phyloP scores from a whole-genome alignment of 768 basidiomycete species.

The Gloeopeniophorella convolvens region DNA sequence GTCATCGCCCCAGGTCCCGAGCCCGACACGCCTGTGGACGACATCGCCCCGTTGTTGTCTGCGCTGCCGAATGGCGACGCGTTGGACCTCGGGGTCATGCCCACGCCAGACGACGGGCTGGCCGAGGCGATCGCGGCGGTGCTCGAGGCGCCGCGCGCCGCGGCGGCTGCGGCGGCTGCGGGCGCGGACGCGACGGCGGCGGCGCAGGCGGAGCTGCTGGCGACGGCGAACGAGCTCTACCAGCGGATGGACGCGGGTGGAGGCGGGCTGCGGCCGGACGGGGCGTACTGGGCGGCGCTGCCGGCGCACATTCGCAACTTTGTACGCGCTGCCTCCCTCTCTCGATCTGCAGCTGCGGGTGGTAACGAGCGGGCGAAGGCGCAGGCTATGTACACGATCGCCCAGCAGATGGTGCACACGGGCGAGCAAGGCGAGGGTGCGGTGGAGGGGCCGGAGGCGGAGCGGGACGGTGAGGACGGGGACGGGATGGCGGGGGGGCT shows the following conservation, averaged over 20 bases:
- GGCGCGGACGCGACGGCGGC: constrained; percentile 17
- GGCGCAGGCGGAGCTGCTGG: constrained; percentile 36
- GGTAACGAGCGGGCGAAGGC: constrained; percentile 39
- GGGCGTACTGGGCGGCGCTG: constrained; percentile 65
- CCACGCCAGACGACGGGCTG: constrained; percentile 17
- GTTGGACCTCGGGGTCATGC: constrained; percentile 16
- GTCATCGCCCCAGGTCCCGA: background rate
- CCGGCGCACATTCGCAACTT: constrained; percentile 65
- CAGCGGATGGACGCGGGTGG: constrained; percentile 38
- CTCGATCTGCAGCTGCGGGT: constrained; percentile 27
- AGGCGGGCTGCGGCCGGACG: constrained; percentile 37
- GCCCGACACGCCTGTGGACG: constrained; percentile 9
- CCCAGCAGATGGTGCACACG: constrained; percentile 56
- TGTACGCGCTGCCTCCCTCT: constrained; percentile 39
- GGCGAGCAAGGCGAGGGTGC: constrained; percentile 26
- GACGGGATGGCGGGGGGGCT: constrained; percentile 21
- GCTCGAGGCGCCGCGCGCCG: constrained; percentile 11
- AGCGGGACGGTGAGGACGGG: constrained; percentile 27
- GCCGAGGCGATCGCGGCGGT: constrained; percentile 21
- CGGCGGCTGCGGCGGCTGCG: constrained; percentile 3
- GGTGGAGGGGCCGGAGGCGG: constrained; percentile 23
- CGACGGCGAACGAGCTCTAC: constrained; percentile 46
- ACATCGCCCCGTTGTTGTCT: constrained; percentile 12
- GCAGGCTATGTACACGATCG: constrained; percentile 60
- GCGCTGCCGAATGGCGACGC: too few species aligned